Conservation (phyloP, 1,139 yeast species). For the Magnusiomyces suaveolens region DNA sequence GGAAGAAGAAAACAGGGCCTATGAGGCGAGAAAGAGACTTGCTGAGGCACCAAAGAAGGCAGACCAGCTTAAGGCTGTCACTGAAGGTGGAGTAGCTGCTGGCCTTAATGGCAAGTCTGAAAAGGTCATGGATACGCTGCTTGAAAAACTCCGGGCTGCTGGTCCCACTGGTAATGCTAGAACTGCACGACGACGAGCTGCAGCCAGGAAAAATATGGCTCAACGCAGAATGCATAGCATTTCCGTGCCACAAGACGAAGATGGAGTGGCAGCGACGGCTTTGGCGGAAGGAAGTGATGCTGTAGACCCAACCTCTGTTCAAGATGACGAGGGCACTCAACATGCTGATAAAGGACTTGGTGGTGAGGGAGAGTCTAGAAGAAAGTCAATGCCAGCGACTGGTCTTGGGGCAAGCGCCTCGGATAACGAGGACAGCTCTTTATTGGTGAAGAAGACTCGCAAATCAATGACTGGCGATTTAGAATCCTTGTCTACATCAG, state of each 20-base stretch:
- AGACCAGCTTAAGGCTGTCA: conserved; percentile 23
- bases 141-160: conserved; percentile 64
- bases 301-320: neutral
- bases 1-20: conserved; percentile 71
- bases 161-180: conserved; percentile 66
- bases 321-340: no score
- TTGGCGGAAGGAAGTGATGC: neutral
- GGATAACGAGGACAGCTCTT: no score
- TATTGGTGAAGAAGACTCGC: no score
- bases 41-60: conserved; percentile 39
- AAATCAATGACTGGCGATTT: no score
- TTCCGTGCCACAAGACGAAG: conserved; percentile 6
- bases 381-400: no score
- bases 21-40: conserved; percentile 61
- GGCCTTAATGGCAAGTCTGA: conserved; percentile 15
- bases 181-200: conserved; percentile 73
- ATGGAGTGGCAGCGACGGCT: neutral
- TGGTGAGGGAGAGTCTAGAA: neutral
- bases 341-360: no score
- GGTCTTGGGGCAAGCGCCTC: no score
- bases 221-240: conserved; percentile 18
- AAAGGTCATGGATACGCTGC: conserved; percentile 58
- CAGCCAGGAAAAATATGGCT: conserved; percentile 43
- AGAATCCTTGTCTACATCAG: no score
- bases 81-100: conserved; percentile 12